These are phyloP conservation scores for Anastatica hierochuntica DNA, from an alignment of 345 rosid genomes.

Conservation along the genomic window DNA sequence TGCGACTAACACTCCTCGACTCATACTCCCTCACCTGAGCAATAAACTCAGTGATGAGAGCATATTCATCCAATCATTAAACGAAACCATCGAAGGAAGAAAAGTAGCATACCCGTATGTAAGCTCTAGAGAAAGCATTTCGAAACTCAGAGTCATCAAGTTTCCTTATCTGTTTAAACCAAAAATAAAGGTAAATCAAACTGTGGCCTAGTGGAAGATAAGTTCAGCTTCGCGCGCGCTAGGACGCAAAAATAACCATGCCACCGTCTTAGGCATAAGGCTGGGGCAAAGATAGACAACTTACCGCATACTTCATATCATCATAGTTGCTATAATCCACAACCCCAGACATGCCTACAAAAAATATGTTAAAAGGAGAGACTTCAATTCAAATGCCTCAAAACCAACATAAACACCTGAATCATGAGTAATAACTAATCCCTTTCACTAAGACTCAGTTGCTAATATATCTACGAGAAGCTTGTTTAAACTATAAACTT, in stretches of 20 bases:
- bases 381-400: neutral
- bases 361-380: neutral
- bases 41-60: neutral
- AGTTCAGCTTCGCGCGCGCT: neutral
- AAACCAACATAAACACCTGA: neutral
- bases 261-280: neutral
- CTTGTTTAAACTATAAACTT: neutral
- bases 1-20: constrained; percentile 58
- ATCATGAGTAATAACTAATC: neutral
- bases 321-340: constrained; percentile 84
- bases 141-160: constrained; percentile 82
- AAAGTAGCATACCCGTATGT: constrained; percentile 51
- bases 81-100: neutral
- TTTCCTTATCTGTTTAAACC: constrained; percentile 50
- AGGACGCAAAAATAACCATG: neutral
- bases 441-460: neutral
- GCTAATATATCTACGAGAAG: neutral
- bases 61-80: neutral
- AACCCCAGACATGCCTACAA: constrained; percentile 79
- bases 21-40: constrained; percentile 78
- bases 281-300: constrained; percentile 20
- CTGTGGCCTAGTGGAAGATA: neutral
- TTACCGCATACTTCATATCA: constrained; percentile 93
- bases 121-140: constrained; percentile 79
- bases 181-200: constrained; percentile 9